Conservation (phyloP, 345 rosid species). For the Corymbia maculata region DNA sequence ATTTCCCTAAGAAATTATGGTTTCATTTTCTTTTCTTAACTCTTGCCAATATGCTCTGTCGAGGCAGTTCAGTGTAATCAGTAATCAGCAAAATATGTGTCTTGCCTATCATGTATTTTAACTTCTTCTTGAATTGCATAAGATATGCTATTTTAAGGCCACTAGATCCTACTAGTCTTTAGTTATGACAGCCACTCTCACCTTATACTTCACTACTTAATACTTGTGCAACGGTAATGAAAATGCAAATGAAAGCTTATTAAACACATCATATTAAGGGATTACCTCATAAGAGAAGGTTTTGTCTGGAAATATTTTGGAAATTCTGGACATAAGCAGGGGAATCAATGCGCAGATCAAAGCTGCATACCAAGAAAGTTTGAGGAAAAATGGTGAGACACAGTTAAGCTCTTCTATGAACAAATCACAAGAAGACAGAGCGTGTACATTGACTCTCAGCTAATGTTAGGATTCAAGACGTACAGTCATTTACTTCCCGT, state of each 20-base stretch:
- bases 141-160: background rate
- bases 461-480: conserved; percentile 5
- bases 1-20: background rate
- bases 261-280: background rate
- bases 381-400: background rate
- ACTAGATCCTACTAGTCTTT: background rate
- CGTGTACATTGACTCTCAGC: background rate
- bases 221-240: background rate
- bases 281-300: conserved; percentile 67
- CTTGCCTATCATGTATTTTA: background rate
- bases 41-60: background rate
- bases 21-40: background rate
- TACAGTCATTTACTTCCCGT: conserved; percentile 78
- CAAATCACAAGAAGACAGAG: background rate
- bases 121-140: background rate
- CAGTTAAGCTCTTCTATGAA: background rate
- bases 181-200: background rate
- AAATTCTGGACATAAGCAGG: conserved; percentile 72
- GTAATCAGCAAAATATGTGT: background rate
- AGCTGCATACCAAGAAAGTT: conserved; percentile 39
- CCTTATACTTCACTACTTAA: background rate
- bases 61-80: background rate
- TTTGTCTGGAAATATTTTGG: conserved; percentile 69
- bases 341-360: conserved; percentile 85
- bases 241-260: background rate